Evolutionary conservation across 306 rosid genomes (phyloP), one percentile per base, ranked within the genome.

Genomic region (Cucumis cinereus): DNA sequence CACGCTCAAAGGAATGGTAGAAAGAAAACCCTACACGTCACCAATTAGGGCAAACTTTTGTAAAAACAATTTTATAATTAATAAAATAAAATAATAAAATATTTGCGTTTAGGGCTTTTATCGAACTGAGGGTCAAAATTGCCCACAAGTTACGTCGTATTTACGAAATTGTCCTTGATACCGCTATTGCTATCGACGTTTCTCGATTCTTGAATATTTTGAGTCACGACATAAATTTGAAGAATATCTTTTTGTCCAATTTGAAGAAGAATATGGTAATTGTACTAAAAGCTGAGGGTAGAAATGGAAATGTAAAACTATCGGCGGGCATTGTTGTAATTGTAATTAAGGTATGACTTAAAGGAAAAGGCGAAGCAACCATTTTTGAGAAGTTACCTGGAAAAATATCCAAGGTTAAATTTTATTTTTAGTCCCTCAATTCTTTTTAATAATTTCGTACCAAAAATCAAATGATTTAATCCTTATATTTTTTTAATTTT

Each of bases 21-120:
- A 68, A 41, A 41, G 74, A 68, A 68, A 68, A 68, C 74, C 74
- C 74, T 68, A 68, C 74, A 68, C 74, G 74, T 68, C 74, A 68
- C 74, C 35, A 41, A 68, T 68, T 68, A 68, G 74, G 74, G 74
- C 74, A 68, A 68, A 68, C 54, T 41, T 68, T 43, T 36, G 23
- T 13, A 33, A 54, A 28, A 64, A 15, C 1, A 19, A 35, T 36
- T 36, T 64, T 3, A 33, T n/a, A 38, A 30, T 30, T 26, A 26
- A 26, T 26, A 26, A 26, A 26, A 26, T 26, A 26, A 26, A 26
- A 26, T 1, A 26, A 26, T 26, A 26, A 67, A 20, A 67, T 38
- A 67, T 67, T 63, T 63, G 8, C 70, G 3, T 30, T 30, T 30
- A 30, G 35, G 4, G 35, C 52, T 45, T 45, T 66, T 20, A 67